Evolutionary conservation across 495 filamentous ascomycete genomes (phyloP), one percentile per base, ranked within the genome.

Genomic region (Parathielavia hyrcaniae): DNA sequence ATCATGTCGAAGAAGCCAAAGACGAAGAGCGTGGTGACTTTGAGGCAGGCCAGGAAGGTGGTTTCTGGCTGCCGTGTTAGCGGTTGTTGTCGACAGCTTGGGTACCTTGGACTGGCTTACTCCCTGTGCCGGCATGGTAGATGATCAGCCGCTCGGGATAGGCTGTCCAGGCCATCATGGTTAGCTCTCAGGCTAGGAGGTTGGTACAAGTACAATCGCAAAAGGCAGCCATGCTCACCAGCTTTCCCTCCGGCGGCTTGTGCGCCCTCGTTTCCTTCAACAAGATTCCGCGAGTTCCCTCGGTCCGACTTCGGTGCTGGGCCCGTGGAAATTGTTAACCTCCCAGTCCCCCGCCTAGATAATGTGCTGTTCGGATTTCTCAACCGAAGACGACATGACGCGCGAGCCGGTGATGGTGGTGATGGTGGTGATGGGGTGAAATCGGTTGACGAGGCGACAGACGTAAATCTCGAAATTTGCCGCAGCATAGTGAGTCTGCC

Each of bases 1-100:
- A 88, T 62, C 34, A 86, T 53, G 62, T 73, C 73, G 59, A 85
- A 86, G 55, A 83, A 81, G 26, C 77, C 75, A 61, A 87, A 86
- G 55, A 88, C 67, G 62, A 90, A 82, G 48, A 95, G 76, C 13
- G 86, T 86, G 0, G 83, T 83, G 35, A 90, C 62, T 64, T 90
- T 88, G 54, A 90, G 58, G 57, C 76, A 78, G 22, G 82, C 85
- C 38, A 91, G 65, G 64, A 89, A 86, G 22, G 84, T 80, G 16
- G 78, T 84, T 59, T 60, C 68, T 70, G 13, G 17, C 10, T 8
- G 1, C 11, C 19, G 19, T 32, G 44, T 53, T 40, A 53, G 35
- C 19, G 26, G 19, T 30, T 47, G 3, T 8, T 19, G n/a, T 26
- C 30, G 36, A 38, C 10, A n/a, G 10, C 7, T 20, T 17, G 44